Base-by-base conservation (phyloP, 2,329 filamentous ascomycete genomes). In the Dichotomopilus funicola region DNA sequence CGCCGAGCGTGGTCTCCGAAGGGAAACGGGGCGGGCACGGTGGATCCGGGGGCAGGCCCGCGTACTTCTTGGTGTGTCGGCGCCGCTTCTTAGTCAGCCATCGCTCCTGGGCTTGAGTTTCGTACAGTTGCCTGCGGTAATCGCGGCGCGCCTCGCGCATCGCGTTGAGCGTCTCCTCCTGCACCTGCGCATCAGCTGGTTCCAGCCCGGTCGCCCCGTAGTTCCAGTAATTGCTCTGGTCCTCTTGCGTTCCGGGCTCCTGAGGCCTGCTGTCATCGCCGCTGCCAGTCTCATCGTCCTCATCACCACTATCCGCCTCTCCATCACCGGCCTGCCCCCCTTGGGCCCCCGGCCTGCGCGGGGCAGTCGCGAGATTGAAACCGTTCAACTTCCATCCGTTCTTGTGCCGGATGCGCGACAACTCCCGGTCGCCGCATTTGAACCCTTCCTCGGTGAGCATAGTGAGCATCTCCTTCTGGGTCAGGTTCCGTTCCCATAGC, bases 1-100 rank as follows among this genome's bases (percentile, higher is more conserved):
- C 87, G 61, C 89, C 86, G 56, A 94, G 80, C 0, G 88, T 91
- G 10, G 87, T 91, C 69, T 94, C 89, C 0, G 88, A 92, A 1
- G 87, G 87, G 60, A 90, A 94, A 27, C 89, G 82, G 11, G 86
- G 84, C 19, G 85, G 81, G 4, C 84, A 82, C 1, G 84, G 79
- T 6, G 82, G 81, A 65, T 89, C 86, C 40, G 85, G 79, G 11
- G 86, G 82, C 33, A 88, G 68, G 2, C 85, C 84, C 43, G 80
- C 84, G 76, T 83, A 87, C n/a, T 80, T 81, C 63, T 82, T 78
- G 53, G 84, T 86, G 47, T 86, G 78, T 59, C 86, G 81, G 51
- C 87, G 79, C 52, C 86, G 81, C 67, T 88, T 89, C 56, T 82
- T 77, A 6, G 78, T 73, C 6, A 75, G 75, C 78, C 83, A 85